Base-by-base conservation (phyloP, 2,329 filamentous ascomycete species). In the Aspergillus viridinutans region DNA sequence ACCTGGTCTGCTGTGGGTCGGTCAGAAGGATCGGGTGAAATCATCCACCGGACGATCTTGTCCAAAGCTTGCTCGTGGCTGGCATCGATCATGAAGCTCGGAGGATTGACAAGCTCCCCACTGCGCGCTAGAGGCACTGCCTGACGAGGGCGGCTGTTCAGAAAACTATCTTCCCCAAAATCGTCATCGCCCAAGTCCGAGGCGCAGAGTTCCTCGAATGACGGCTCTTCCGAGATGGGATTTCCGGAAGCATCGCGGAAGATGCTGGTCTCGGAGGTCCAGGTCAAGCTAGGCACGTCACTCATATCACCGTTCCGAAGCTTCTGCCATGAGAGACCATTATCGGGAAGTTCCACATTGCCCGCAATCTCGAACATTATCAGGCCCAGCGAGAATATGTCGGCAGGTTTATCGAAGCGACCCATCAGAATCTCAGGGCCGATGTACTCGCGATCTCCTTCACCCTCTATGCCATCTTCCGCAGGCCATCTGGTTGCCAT, bases 401-500 rank as follows among this genome's bases (percentile, higher is more conserved):
- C 94, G 38, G 92, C 90, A 40, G 93, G 90, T 73, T 93, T 94
- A 76, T 96, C 92, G 65, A 89, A 94, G 61, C 87, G 85, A 45
- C 92, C 93, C 69, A 85, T 85, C 21, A 99, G 84, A 60, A 96
- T 91, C 74, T 99, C 94, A 0, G 92, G 92, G 1, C 90, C 93
- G 70, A 99, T 93, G 72, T 99, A 99, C 71, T 96, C 90, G 51
- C 94, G 90, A 71, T 99, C 94, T 32, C 94, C 94, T 77, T 99
- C 94, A 45, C 90, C 89, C 64, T 97, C 92, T 59, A 94, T 88
- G 55, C 87, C 85, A 54, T 85, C 81, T 49, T 86, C 83, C 17
- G 88, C 90, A 14, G 92, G 90, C 86, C 90, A 93, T 10, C 80
- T 74, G 43, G 89, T 86, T 26, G 94, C 92, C 77, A 92, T 80